phyloP scores from a whole-genome alignment of 192 early-diverging fungal genomes.

The Mortierella hygrophila region DNA sequence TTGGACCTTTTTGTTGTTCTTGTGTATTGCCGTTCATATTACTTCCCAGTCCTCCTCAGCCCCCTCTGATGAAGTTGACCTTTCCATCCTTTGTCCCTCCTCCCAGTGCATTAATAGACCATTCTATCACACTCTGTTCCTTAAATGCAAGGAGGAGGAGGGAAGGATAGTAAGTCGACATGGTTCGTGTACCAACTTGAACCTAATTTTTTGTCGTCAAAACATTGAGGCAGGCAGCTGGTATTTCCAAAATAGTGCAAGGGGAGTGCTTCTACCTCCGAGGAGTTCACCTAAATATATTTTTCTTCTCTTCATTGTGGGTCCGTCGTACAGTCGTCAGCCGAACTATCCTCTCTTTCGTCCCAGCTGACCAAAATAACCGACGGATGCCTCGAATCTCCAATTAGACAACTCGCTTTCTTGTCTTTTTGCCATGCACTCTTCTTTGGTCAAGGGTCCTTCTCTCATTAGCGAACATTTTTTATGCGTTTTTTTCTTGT shows the following conservation, averaged over 20 bases:
- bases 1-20: no score
- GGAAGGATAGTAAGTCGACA: no score
- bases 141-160: no score
- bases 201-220: not conserved
- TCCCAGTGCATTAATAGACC: no score
- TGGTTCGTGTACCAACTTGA: no score
- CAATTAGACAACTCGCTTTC: not conserved
- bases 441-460: not conserved
- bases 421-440: not conserved
- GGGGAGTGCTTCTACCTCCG: not conserved
- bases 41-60: no score
- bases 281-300: not conserved
- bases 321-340: not conserved
- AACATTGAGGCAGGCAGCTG: not conserved
- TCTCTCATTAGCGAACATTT: not conserved
- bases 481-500: not conserved
- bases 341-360: not conserved
- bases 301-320: not conserved
- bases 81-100: no score
- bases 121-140: no score
- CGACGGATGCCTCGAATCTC: not conserved
- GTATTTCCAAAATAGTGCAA: not conserved
- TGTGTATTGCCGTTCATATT: no score
- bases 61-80: no score
- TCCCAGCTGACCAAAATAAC: constrained; percentile 4